phyloP scores from a whole-genome alignment of 306 rosid genomes.

The Inga oerstediana region DNA sequence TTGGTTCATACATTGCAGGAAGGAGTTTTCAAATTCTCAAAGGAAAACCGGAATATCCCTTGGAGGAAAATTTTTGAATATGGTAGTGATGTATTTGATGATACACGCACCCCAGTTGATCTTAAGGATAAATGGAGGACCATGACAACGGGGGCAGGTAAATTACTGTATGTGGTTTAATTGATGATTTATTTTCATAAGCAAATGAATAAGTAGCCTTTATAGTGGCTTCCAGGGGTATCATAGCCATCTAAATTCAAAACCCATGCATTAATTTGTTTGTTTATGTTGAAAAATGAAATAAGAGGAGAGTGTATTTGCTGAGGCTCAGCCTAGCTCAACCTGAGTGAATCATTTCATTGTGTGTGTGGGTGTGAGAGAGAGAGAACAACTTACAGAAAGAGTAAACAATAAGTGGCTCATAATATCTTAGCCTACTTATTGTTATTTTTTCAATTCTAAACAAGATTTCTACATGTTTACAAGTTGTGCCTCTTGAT shows the following conservation, averaged over 20 bases:
- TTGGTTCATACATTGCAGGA: slow-evolving; percentile 52
- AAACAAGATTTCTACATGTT: not conserved
- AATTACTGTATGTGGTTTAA: not conserved
- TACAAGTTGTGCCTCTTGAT: not conserved
- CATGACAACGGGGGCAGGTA: slow-evolving; percentile 42
- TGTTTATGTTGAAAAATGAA: not conserved
- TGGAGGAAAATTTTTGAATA: slow-evolving; percentile 51
- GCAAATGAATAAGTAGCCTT: slow-evolving; percentile 1
- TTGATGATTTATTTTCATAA: slow-evolving; percentile 7
- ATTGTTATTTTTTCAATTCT: not conserved
- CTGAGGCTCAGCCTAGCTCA: not conserved
- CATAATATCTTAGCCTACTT: not conserved
- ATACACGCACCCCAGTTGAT: slow-evolving; percentile 46
- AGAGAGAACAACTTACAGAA: not conserved
- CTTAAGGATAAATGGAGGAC: slow-evolving; percentile 88
- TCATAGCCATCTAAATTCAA: not conserved
- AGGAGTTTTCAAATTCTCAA: slow-evolving; percentile 53
- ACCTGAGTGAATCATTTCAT: not conserved
- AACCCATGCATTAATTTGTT: not conserved
- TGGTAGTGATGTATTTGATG: slow-evolving; percentile 42
- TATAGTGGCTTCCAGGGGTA: not conserved
- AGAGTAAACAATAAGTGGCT: not conserved
- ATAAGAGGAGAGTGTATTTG: not conserved
- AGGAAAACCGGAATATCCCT: slow-evolving; percentile 38
- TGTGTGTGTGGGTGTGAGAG: not conserved